A percentile compares a stretch with the other conserved stretches of the same genome.
Conservation (phyloP, 148 eudicot genomes). For the Suaeda aralocaspica region DNA sequence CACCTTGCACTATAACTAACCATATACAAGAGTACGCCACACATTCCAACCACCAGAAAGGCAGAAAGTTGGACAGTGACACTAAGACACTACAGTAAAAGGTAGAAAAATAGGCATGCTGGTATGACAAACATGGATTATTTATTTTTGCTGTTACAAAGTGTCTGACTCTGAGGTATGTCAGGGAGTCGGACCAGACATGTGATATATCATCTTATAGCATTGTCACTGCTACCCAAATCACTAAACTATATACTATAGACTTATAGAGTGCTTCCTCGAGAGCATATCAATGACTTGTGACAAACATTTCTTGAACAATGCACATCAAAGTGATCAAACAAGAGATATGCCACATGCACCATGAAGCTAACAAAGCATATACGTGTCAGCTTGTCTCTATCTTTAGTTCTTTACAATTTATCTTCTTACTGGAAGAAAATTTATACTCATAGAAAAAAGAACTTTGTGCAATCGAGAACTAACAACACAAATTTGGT, state of each 20-base stretch:
- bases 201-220: not conserved
- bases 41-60: not conserved
- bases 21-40: not conserved
- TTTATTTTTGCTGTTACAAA: not conserved
- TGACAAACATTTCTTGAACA: not conserved
- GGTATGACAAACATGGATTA: not conserved
- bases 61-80: not conserved
- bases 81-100: not conserved
- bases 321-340: conserved; percentile 1
- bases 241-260: not conserved
- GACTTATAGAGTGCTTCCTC: not conserved
- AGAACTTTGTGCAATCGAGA: too few relatives aligned
- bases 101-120: not conserved
- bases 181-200: not conserved
- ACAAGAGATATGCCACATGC: not conserved
- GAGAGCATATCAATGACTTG: not conserved
- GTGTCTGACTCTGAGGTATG: too few relatives aligned
- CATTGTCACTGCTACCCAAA: not conserved
- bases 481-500: too few relatives aligned
- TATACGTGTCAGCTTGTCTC: not conserved
- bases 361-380: not conserved
- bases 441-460: not conserved
- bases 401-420: not conserved
- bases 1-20: not conserved
- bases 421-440: not conserved